Evolutionary conservation across 2,329 filamentous ascomycete species (phyloP).

Genomic region (Ampelomyces quisqualis): DNA sequence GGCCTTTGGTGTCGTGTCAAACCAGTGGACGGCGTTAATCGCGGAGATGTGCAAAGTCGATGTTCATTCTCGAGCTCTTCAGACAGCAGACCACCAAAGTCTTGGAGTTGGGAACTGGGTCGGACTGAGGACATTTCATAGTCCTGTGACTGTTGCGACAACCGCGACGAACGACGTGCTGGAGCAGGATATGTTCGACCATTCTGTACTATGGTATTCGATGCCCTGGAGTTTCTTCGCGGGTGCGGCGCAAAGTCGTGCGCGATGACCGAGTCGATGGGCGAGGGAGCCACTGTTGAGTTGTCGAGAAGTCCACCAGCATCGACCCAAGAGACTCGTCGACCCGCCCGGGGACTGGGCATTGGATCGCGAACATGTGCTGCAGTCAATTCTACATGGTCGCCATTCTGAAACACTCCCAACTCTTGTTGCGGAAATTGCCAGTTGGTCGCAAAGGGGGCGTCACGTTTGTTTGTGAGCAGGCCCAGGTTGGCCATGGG

Average conservation of each 20-base stretch:
- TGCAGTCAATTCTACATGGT: conserved; percentile 24
- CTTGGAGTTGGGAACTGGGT: conserved; percentile 26
- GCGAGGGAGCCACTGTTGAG: conserved; percentile 27
- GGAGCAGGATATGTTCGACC: conserved; percentile 28
- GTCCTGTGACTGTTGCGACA: conserved; percentile 40
- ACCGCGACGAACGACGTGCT: conserved; percentile 33
- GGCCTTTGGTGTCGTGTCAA: conserved; percentile 10
- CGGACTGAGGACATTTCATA: conserved; percentile 29
- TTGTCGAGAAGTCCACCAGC: conserved; percentile 73
- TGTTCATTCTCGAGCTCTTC: conserved; percentile 27
- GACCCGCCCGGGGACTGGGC: conserved; percentile 41
- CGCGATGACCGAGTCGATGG: conserved; percentile 40
- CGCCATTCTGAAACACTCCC: conserved; percentile 18
- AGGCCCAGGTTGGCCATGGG: conserved; percentile 35
- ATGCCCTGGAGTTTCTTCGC: conserved; percentile 35
- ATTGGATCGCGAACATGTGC: conserved; percentile 37
- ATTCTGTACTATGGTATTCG: conserved; percentile 24
- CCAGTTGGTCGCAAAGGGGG: conserved; percentile 36
- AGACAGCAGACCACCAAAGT: conserved; percentile 27
- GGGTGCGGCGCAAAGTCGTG: conserved; percentile 47
- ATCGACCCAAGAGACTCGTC: conserved; percentile 78
- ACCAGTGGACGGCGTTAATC: conserved; percentile 17
- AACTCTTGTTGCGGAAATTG: conserved; percentile 33
- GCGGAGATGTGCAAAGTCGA: conserved; percentile 13
- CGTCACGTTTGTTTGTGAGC: conserved; percentile 21